Percentiles rank a stretch among this genome's conserved stretches.
phyloP scores from a whole-genome alignment of 257 asterid species.

The Paulownia fortunei region DNA sequence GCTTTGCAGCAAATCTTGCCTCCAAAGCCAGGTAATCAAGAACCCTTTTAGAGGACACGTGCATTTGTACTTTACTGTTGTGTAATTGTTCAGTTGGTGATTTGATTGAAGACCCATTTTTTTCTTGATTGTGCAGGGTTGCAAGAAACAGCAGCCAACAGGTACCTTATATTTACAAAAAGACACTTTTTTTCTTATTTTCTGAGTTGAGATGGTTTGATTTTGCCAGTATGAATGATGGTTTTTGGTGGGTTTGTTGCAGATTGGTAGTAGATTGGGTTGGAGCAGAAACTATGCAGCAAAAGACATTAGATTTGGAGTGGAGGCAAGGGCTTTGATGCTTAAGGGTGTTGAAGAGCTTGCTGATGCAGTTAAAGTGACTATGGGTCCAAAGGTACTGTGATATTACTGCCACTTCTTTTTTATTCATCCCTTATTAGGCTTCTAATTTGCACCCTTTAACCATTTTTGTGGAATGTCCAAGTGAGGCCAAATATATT shows the following conservation, averaged over 20 bases:
- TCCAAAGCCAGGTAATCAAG: conserved; percentile 61
- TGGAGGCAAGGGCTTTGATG: conserved; percentile 89
- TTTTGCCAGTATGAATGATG: conserved; percentile 8
- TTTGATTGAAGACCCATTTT: background rate
- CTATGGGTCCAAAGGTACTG: conserved; percentile 95
- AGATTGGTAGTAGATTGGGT: conserved; percentile 67
- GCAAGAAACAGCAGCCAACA: conserved; percentile 66
- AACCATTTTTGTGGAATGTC: background rate
- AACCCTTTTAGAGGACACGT: background rate
- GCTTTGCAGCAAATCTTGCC: conserved; percentile 86
- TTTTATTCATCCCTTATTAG: background rate
- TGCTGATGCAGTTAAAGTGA: conserved; percentile 90
- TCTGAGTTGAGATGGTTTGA: background rate
- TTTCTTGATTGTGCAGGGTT: conserved; percentile 47
- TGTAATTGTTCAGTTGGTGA: background rate
- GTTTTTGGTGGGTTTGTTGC: conserved; percentile 30
- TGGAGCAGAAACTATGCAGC: conserved; percentile 91
- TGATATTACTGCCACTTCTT: background rate
- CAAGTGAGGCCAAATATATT: background rate
- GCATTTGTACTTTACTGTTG: background rate
- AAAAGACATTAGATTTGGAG: conserved; percentile 87
- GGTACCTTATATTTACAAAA: conserved; percentile 39
- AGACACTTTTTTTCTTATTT: background rate
- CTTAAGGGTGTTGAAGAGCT: conserved; percentile 96
- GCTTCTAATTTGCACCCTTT: background rate